Base-by-base conservation (phyloP, 257 asterid species). In the Datura wrightii region DNA sequence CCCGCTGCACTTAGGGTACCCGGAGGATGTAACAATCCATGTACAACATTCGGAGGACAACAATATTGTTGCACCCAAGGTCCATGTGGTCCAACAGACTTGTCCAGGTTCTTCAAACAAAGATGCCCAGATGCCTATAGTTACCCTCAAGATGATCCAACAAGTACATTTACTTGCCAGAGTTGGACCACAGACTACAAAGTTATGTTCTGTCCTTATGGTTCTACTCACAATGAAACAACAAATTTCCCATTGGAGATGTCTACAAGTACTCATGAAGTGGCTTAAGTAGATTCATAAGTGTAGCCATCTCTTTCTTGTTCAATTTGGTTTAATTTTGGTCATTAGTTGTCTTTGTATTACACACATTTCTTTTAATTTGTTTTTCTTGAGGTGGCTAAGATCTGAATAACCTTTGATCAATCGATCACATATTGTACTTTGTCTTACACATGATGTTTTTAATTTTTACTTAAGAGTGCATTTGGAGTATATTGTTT, bases 41-140 rank as follows among this genome's bases (percentile, higher is more conserved):
- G 94, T 80, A 89, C 92, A 0, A 90, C 86, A 13, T 90, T 70
- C 41, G 87, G 50, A 46, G 91, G 90, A 0, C 15, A 76, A 3
- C 9, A 87, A 36, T 92, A 85, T 66, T 92, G 92, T 84, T 91
- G 93, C 84, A 87, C 72, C 4, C 15, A 86, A 0, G 91, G 93
- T 8, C 39, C 18, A 0, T 92, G 94, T 16, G 78, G 84, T 37
- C 85, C 94, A 0, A 92, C 94, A 0, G 13, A 37, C 1, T 41
- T 36, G 1, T 91, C 96, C 0, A 89, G 88, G 65, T 92, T 85
- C 6, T 92, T 92, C 63, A 90, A 92, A 88, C 10, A 76, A 7
- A 89, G 91, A 87, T 92, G 94, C 39, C 91, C 87, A 0, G 89
- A 90, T 86, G 93, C 96, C 1, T 91, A 89, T 6, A 88, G 91